Base-by-base conservation (phyloP, 2,329 filamentous ascomycete species). In the Botrytis fabae region DNA sequence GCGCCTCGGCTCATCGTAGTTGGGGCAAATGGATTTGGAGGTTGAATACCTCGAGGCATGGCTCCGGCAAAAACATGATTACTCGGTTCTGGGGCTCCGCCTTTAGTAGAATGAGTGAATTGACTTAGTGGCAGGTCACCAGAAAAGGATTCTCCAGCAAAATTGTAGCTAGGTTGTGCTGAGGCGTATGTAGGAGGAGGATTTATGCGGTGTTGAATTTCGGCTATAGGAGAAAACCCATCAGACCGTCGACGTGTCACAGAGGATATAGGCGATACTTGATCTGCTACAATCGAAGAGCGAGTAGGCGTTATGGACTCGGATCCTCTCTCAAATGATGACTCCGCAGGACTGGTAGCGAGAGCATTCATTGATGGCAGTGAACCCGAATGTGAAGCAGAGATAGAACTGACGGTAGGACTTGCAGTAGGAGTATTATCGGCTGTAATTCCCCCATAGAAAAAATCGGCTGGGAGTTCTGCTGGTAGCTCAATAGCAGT, bases 171-270 rank as follows among this genome's bases (percentile, higher is more conserved):
- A 28, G 22, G 16, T 18, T 22, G 16, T 40, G 32, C 35, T 25
- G 40, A 22, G 20, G 5, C 46, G n/a, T 66, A 66, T 66, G 25
- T 40, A 40, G 64, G 64, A 54, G 64, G 44, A 48, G 63, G 46
- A 28, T 9, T 51, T 16, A 68, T 40, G 46, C 25, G 25, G 61
- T 44, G 18, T 6, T 44, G 38, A 12, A 10, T 63, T 18, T 28
- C 61, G 25, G 25, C 38, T 22, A 22, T 22, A 18, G 25, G 16
- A 28, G n/a, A 9, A 28, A 63, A 18, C 20, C 9, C 9, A 42
- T 54, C 35, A 9, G 35, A 9, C 5, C 35, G 32, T 25, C 10
- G 8, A 42, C 16, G 25, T 44, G 7, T 44, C 40, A 44, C 60
- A 16, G 60, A 42, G 35, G 32, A 54, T 10, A 28, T 20, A 6